Conservation (phyloP, 139 green algal species). For the Coelastrella sp. region DNA sequence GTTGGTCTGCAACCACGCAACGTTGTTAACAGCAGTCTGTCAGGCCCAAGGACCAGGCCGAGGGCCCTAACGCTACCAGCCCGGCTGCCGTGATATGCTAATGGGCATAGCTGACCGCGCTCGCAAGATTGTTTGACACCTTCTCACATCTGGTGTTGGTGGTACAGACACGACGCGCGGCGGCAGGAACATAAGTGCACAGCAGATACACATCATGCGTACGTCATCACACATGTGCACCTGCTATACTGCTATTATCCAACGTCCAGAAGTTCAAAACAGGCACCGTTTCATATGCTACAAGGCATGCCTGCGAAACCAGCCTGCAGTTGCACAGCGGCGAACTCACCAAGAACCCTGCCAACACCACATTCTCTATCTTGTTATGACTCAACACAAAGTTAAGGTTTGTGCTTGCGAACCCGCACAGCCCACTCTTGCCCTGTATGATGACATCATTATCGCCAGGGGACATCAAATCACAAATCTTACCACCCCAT, state of each 20-base stretch:
- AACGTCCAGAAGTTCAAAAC: no score
- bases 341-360: slow-evolving; percentile 53
- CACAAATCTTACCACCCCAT: slow-evolving; percentile 60
- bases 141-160: no score
- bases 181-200: no score
- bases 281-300: not conserved
- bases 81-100: no score
- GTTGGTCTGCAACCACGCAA: slow-evolving; percentile 52
- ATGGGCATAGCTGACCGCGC: no score
- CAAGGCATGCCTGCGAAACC: not conserved
- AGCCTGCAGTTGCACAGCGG: not conserved
- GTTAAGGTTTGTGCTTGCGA: slow-evolving; percentile 54
- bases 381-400: slow-evolving; percentile 62
- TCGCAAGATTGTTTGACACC: no score
- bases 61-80: no score
- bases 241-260: no score
- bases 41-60: not conserved
- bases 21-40: not conserved
- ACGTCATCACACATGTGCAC: no score
- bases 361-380: slow-evolving; percentile 52
- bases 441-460: slow-evolving; percentile 53
- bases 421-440: slow-evolving; percentile 62
- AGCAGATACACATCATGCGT: no score
- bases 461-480: not conserved
- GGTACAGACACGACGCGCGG: no score